A percentile compares a stretch with the other conserved stretches of the same genome.
These are phyloP conservation scores for Chaetomiaceae sp. DNA, from an alignment of 2,329 filamentous ascomycete genomes.

Conservation along the genomic window DNA sequence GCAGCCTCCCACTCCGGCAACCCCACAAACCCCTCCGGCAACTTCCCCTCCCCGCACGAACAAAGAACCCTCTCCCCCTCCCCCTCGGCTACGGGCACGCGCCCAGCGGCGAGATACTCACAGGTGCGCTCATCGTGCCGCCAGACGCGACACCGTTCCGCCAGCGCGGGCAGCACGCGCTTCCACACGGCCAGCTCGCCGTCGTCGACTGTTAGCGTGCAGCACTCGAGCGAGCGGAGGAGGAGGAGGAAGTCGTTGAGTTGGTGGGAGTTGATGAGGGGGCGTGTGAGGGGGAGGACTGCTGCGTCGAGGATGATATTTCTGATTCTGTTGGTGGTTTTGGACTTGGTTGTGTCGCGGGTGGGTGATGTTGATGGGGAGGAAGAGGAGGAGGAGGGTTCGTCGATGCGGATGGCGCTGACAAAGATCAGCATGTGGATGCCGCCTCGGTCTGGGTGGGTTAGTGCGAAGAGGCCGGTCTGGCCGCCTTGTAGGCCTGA, in stretches of 20 bases:
- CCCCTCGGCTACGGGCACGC: slow-evolving; percentile 37
- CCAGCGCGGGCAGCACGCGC: slow-evolving; percentile 38
- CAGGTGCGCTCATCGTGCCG: slow-evolving; percentile 35
- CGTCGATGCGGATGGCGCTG: slow-evolving; percentile 42
- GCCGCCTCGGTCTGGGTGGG: slow-evolving; percentile 33
- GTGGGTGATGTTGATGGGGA: too few species aligned
- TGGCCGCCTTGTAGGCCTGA: slow-evolving; percentile 42
- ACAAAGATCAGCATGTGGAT: slow-evolving; percentile 40
- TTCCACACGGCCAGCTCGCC: slow-evolving; percentile 56
- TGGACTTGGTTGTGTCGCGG: too few species aligned
- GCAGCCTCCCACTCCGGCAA: slow-evolving; percentile 42
- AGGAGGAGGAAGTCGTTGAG: slow-evolving; percentile 38
- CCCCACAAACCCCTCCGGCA: slow-evolving; percentile 37
- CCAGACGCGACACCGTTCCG: slow-evolving; percentile 46
- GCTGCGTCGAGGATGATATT: slow-evolving; percentile 47
- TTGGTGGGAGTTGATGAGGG: slow-evolving; percentile 30
- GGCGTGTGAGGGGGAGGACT: slow-evolving; percentile 39
- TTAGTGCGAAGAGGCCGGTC: slow-evolving; percentile 41
- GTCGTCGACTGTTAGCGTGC: slow-evolving; percentile 40
- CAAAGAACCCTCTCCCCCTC: slow-evolving; percentile 38
- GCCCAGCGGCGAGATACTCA: slow-evolving; percentile 38
- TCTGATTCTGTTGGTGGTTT: too few species aligned
- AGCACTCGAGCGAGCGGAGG: slow-evolving; percentile 34
- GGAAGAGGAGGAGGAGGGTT: too few species aligned
- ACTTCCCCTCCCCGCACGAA: slow-evolving; percentile 40